Conservation (phyloP, 139 green algal species). For the Chlamydomonas schloesseri region DNA sequence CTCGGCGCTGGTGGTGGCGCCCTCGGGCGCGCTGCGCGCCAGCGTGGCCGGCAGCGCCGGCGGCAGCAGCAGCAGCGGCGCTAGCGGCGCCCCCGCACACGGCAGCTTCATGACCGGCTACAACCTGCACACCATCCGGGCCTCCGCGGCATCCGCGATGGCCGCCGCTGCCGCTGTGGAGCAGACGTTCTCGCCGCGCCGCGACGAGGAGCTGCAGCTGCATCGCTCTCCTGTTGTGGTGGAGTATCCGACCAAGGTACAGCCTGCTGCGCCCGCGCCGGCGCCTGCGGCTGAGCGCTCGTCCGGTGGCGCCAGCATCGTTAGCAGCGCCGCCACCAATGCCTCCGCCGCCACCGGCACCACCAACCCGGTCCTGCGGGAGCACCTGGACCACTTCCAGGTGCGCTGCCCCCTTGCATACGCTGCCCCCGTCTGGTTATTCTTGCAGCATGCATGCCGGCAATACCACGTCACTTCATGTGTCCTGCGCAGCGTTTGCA, state of each 20-base stretch:
- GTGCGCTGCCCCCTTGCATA: too few relatives aligned
- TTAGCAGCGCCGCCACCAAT: not conserved
- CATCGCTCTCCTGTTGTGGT: too few relatives aligned
- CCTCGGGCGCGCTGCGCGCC: too few relatives aligned
- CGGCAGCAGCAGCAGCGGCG: not conserved
- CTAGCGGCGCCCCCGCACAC: too few relatives aligned
- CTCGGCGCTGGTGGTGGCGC: too few relatives aligned
- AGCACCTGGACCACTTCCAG: conserved; percentile 41
- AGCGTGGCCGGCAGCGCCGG: too few relatives aligned
- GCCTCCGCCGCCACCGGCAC: not conserved
- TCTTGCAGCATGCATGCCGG: not conserved
- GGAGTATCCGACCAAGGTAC: too few relatives aligned
- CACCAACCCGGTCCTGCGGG: conserved; percentile 11
- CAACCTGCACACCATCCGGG: conserved; percentile 32
- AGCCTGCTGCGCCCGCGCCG: too few relatives aligned
- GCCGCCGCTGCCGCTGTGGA: conserved; percentile 14
- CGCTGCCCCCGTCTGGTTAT: too few relatives aligned
- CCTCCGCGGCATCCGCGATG: conserved; percentile 21
- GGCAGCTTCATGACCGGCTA: not conserved
- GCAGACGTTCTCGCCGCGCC: conserved; percentile 12
- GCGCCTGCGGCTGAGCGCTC: not conserved
- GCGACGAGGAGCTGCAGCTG: not conserved
- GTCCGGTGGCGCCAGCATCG: not conserved
- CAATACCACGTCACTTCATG: too few relatives aligned
- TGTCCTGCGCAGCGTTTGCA: not conserved